Evolutionary conservation across 345 rosid genomes (phyloP), one percentile per base, ranked within the genome.

Genomic region (Hibiscus tridactylites): DNA sequence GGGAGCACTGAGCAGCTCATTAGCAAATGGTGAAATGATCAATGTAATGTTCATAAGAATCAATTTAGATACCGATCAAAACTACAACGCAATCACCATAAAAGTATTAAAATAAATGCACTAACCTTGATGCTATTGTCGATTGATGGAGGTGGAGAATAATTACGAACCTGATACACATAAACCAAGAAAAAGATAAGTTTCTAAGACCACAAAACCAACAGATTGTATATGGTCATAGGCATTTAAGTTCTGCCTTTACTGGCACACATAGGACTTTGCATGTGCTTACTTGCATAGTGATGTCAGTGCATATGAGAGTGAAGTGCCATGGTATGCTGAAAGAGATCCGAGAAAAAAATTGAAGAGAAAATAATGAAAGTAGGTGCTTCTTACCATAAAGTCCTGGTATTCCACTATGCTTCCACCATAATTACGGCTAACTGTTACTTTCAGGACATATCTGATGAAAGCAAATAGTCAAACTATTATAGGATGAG

Each of bases 51-150:
- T 56, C 16, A 42, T 16, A 71, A 56, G 5, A 53, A 33, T 53
- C 50, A 19, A 29, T 6, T 53, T n/a, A 62, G 67, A 61, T 37
- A 72, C 61, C 28, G 65, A 71, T 49, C 33, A 28, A 49, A 53
- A 59, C 49, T 39, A 26, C 49, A 12, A 9, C 33, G 44, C 65
- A 46, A 17, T 75, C 70, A 49, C 13, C 33, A 42, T 47, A 71
- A 31, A 64, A 19, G 21, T 21, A 68, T 19, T 35, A 71, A 65
- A 15, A 73, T 29, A 5, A 72, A n/a, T n/a, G 19, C 72, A 75
- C 83, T 77, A 68, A 90, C 98, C 98, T 94, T 91, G 80, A 90
- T 94, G 80, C 96, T 90, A 78, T 90, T 90, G 84, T 95, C 89
- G 75, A 95, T 83, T 73, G 99, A 74, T 61, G 98, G 96, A 64